Evolutionary conservation across 2,329 filamentous ascomycete genomes (phyloP).

Genomic region (Stagonosporopsis chrysanthemi): DNA sequence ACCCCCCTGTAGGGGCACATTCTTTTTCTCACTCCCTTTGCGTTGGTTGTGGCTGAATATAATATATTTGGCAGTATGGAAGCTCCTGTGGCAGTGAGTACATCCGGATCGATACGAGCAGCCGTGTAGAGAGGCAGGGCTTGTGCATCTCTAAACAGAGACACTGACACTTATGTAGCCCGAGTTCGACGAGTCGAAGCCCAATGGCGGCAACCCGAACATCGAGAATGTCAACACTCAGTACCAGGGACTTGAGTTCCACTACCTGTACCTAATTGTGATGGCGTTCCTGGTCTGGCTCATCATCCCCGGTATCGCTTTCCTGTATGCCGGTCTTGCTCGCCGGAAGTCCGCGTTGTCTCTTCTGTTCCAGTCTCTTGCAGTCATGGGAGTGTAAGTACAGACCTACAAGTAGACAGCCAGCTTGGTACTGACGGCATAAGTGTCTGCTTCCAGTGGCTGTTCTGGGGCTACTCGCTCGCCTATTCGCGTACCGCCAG

Average conservation of each 20-base stretch:
- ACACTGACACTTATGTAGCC: slow-evolving; percentile 37
- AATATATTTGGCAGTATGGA: slow-evolving; percentile 18
- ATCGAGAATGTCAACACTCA: slow-evolving; percentile 64
- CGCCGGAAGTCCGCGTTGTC: slow-evolving; percentile 68
- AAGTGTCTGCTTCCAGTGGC: slow-evolving; percentile 64
- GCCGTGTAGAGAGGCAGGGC: not conserved
- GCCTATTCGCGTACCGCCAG: slow-evolving; percentile 67
- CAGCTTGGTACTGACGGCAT: not conserved
- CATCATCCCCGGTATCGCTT: slow-evolving; percentile 71
- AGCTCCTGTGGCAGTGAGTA: slow-evolving; percentile 29
- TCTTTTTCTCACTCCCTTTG: slow-evolving; percentile 9
- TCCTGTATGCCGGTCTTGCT: slow-evolving; percentile 70
- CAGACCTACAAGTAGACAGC: not conserved
- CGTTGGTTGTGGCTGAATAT: slow-evolving; percentile 5
- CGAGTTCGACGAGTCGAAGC: slow-evolving; percentile 52
- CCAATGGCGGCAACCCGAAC: slow-evolving; percentile 63
- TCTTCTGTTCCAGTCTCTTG: slow-evolving; percentile 68
- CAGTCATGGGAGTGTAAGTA: slow-evolving; percentile 61
- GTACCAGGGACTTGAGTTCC: slow-evolving; percentile 66
- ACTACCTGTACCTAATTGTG: slow-evolving; percentile 67
- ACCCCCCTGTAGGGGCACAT: slow-evolving; percentile 20
- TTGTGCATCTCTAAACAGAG: not conserved
- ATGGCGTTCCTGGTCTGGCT: slow-evolving; percentile 70
- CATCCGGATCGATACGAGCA: not conserved
- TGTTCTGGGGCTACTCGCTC: slow-evolving; percentile 71